Evolutionary conservation across 768 basidiomycete species (phyloP).

Genomic region (Leccinum olivaceopallidum): DNA sequence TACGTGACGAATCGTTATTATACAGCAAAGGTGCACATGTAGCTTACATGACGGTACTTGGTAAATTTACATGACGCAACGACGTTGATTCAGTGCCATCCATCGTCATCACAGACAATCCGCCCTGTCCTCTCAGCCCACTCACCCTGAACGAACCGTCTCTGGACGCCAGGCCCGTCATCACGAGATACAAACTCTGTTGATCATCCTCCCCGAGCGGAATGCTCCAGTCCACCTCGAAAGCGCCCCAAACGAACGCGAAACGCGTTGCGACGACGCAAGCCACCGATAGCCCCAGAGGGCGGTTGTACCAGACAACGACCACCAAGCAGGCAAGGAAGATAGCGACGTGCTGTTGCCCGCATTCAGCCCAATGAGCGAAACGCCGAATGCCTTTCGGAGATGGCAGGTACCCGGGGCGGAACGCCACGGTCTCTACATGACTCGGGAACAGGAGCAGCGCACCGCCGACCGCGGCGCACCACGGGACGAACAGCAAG

Average conservation of each 20-base stretch:
- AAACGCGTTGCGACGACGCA: slow-evolving; percentile 21
- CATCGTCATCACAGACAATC: not conserved
- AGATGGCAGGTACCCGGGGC: slow-evolving; percentile 30
- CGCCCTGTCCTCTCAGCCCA: not conserved
- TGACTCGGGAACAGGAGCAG: slow-evolving; percentile 31
- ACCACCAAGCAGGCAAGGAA: slow-evolving; percentile 28
- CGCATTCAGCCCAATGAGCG: slow-evolving; percentile 39
- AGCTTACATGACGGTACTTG: not conserved
- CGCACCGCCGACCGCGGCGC: slow-evolving; percentile 34
- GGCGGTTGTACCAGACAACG: slow-evolving; percentile 20
- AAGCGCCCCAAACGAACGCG: slow-evolving; percentile 30
- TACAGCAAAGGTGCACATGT: not conserved
- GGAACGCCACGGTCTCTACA: slow-evolving; percentile 31
- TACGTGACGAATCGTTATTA: too few species aligned
- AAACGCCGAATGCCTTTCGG: slow-evolving; percentile 37
- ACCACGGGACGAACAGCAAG: slow-evolving; percentile 38
- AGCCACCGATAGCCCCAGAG: slow-evolving; percentile 24
- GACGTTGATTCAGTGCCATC: not conserved
- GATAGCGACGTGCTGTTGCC: slow-evolving; percentile 34
- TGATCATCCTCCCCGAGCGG: slow-evolving; percentile 35
- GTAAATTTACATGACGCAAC: not conserved
- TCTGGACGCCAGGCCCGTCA: slow-evolving; percentile 18
- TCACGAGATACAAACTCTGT: slow-evolving; percentile 36
- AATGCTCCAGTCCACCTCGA: slow-evolving; percentile 23
- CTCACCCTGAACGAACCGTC: slow-evolving; percentile 4